Base-by-base conservation (phyloP, 1,284 basidiomycete genomes). In the Porphyrellus sp. region DNA sequence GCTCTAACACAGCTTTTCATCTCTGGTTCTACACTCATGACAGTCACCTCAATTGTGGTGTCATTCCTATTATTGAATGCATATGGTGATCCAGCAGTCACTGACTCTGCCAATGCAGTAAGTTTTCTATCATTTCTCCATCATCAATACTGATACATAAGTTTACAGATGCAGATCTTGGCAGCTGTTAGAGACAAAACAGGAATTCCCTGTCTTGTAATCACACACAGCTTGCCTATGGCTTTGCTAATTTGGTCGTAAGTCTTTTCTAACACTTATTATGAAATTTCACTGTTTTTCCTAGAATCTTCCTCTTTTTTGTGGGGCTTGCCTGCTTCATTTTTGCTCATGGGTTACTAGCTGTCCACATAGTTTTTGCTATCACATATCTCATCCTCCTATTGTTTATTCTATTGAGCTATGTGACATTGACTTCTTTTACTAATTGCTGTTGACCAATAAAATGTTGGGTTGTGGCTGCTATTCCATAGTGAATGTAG, bases 191-290 rank as follows among this genome's bases (percentile, higher is more conserved):
- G 27, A 11, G 5, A 37, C 5, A 40, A 21, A 20, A 28, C 38
- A 8, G 44, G 53, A 5, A 51, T 54, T 16, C 41, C 33, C 12
- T 43, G 8, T 28, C 53, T 52, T 7, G 53, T 35, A 5, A 41
- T 54, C 33, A 31, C 42, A 9, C 49, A 54, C 34, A 43, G 53
- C n/a, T 35, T 54, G 20, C 50, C 53, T 5, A 30, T 54, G 44
- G 49, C 42, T 25, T 28, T 27, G 1, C 24, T 46, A 21, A 46
- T 46, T 5, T 51, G 50, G 50, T 51, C 50, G 50, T 51, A 28
- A 30, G 50, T 46, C 13, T 16, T 21, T 6, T 9, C 3, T 28
- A 7, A 8, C 21, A 16, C 8, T 9, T 11, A 11, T 13, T 4
- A 37, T 5, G 28, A 5, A 8, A 16, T 24, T 9, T 46, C 8